Conservation (phyloP, 352 stramenopile species). For the Phytophthora pini region DNA sequence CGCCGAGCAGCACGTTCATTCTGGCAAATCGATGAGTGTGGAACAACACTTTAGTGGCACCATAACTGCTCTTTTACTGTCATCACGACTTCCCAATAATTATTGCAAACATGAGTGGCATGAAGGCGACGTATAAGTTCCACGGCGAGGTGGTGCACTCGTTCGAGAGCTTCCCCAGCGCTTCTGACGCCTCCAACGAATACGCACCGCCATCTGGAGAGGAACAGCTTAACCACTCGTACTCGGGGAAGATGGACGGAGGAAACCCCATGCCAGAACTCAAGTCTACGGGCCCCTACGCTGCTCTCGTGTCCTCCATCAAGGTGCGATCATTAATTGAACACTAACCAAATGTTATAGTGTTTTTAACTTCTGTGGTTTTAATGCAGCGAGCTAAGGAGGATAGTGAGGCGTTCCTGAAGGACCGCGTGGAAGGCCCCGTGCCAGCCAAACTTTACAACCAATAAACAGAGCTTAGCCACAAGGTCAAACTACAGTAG, state of each 20-base stretch:
- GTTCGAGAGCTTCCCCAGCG: constrained; percentile 72
- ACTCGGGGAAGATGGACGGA: constrained; percentile 72
- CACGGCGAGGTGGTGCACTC: constrained; percentile 68
- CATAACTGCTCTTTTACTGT: neutral
- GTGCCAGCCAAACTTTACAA: constrained; percentile 72
- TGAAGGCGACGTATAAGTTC: constrained; percentile 74
- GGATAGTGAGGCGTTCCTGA: constrained; percentile 81
- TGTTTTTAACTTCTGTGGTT: neutral
- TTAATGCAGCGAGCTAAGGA: constrained; percentile 68
- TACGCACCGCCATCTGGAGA: constrained; percentile 44
- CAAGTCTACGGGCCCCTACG: constrained; percentile 73
- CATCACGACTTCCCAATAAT: neutral
- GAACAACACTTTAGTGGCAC: neutral
- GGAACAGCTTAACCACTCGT: constrained; percentile 73
- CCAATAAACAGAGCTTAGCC: constrained; percentile 37
- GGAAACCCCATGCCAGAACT: constrained; percentile 64
- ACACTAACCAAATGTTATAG: neutral
- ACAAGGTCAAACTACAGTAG: constrained; percentile 23
- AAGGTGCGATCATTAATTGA: constrained; percentile 49
- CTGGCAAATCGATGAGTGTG: constrained; percentile 2
- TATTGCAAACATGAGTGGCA: constrained; percentile 48
- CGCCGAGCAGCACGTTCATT: constrained; percentile 48
- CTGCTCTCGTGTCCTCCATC: constrained; percentile 72
- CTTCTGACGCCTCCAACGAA: constrained; percentile 68
- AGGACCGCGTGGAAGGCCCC: constrained; percentile 84